These are phyloP conservation scores for Ganoderma multipileum DNA, from an alignment of 1,284 basidiomycete genomes.

Conservation along the genomic window DNA sequence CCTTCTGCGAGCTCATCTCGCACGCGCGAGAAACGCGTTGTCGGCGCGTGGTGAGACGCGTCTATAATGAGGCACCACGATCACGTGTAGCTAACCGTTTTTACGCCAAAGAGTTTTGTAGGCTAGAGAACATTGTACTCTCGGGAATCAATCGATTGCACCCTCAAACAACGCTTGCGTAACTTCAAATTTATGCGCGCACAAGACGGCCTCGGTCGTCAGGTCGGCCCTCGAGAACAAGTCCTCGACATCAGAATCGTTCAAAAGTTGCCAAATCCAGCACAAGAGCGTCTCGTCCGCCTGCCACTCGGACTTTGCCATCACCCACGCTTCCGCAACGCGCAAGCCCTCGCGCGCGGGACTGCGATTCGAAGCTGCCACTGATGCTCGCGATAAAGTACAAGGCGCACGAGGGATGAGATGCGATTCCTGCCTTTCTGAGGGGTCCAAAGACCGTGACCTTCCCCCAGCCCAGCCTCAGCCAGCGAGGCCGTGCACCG, in stretches of 20 bases:
- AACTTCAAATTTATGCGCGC: neutral
- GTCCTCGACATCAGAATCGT: neutral
- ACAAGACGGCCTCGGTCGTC: neutral
- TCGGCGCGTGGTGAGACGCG: slow-evolving; percentile 2
- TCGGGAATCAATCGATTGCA: neutral
- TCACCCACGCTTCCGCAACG: slow-evolving; percentile 15
- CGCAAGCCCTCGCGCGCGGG: slow-evolving; percentile 13
- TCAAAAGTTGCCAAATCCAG: slow-evolving; percentile 17
- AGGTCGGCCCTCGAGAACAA: slow-evolving; percentile 6
- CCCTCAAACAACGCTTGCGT: neutral
- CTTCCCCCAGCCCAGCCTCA: neutral
- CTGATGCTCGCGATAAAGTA: slow-evolving; percentile 28
- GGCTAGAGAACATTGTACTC: neutral
- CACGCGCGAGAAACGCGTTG: slow-evolving; percentile 22
- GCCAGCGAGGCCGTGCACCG: slow-evolving; percentile 5
- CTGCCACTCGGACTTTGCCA: slow-evolving; percentile 15
- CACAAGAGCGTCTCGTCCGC: slow-evolving; percentile 23
- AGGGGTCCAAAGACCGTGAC: neutral
- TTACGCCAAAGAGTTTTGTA: neutral
- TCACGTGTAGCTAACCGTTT: slow-evolving; percentile 21
- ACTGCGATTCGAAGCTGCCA: slow-evolving; percentile 1
- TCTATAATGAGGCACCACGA: slow-evolving; percentile 23
- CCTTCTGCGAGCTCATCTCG: slow-evolving; percentile 5
- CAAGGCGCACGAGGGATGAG: neutral
- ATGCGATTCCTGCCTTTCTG: slow-evolving; percentile 5